Evolutionary conservation across 164 flowering plant genomes (phyloP), one percentile per base, ranked within the genome.

Genomic region (Vitis cinerea): DNA sequence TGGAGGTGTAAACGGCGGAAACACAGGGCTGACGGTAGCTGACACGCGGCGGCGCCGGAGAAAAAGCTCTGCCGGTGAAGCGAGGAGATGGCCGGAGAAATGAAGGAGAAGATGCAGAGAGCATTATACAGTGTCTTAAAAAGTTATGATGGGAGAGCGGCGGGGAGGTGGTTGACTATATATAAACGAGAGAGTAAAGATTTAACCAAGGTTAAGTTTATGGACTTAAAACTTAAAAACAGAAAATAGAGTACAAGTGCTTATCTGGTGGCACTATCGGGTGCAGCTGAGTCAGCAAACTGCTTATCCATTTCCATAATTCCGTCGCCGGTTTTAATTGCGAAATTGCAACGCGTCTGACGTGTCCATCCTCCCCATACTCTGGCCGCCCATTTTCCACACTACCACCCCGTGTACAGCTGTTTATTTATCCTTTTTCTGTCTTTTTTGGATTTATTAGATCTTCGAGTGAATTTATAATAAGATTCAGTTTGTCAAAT

Each of bases 1-100:
- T 52, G 52, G 80, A 10, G 17, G 80, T 30, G 50, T 29, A 49
- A 3, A 69, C 54, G 51, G 80, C 71, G 56, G 75, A 12, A 44
- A 64, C 74, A 11, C 7, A 44, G 6, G 50, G 23, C 1, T 70
- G 59, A 1, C 49, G 58, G 71, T 65, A 65, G 58, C 27, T 23
- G 59, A 65, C 19, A 27, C 17, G 19, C n/a, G 48, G 3, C 58
- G 59, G 58, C n/a, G 47, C 10, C 19, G 66, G 44, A 19, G 64
- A 37, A 4, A 44, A 60, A 19, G 64, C 37, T 1, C 10, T n/a
- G 23, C 31, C 50, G 64, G 27, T 27, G 19, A 51, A 29, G 15
- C 44, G 66, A 17, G 51, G 50, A 37, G 44, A 63, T 23, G n/a
- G 63, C 6, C n/a, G 13, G 19, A 61, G 64, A 63, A 54, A 3